Conservation (phyloP, 208 protist species). For the Wallacemonas rigidus region DNA sequence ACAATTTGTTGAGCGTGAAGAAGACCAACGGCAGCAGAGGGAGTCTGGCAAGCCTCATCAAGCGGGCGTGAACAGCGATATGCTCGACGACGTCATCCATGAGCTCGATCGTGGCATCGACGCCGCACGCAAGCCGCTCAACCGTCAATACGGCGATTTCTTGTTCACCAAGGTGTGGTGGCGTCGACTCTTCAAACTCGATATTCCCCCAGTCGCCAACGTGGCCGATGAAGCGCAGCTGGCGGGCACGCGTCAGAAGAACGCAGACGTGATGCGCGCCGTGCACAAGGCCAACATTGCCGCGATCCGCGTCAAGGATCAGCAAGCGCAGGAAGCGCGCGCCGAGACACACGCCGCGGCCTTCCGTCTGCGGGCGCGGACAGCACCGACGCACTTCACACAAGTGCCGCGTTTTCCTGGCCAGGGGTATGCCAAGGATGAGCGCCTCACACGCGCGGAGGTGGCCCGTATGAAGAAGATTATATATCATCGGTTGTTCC, state of each 20-base stretch:
- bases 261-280: background rate
- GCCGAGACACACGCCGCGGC: background rate
- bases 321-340: background rate
- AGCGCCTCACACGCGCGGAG: constrained; percentile 31
- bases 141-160: constrained; percentile 42
- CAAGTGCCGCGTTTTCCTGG: constrained; percentile 47
- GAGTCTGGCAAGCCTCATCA: background rate
- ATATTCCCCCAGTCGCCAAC: constrained; percentile 30
- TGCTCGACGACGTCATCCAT: background rate
- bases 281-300: background rate
- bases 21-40: background rate
- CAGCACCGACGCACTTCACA: constrained; percentile 24
- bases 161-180: constrained; percentile 32
- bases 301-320: background rate
- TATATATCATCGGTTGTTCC: constrained; percentile 27
- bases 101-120: constrained; percentile 21
- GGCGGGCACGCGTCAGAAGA: constrained; percentile 15
- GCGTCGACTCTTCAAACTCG: constrained; percentile 34
- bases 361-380: constrained; percentile 25
- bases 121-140: constrained; percentile 30
- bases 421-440: constrained; percentile 43
- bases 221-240: constrained; percentile 21
- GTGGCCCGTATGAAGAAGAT: constrained; percentile 25
- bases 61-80: background rate
- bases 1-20: background rate